Percentiles rank a stretch among this genome's conserved stretches.
Conservation (phyloP, 2,329 filamentous ascomycete genomes). For the Penicillium sp. region DNA sequence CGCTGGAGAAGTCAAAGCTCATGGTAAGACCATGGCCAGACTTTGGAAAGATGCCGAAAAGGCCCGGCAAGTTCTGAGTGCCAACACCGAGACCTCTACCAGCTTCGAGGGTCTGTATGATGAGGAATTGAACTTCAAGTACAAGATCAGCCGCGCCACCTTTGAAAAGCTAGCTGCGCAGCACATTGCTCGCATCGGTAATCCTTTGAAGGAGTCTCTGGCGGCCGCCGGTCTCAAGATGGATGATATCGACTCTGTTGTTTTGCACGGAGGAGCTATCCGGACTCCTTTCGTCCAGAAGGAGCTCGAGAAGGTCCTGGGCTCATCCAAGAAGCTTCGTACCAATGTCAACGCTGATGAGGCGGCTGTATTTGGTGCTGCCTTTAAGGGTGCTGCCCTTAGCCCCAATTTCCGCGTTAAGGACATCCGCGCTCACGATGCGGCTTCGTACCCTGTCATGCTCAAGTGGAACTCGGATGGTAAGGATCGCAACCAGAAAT, state of each 20-base stretch:
- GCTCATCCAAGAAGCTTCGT: constrained; percentile 73
- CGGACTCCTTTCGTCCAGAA: constrained; percentile 94
- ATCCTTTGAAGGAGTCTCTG: constrained; percentile 71
- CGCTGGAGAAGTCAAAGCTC: constrained; percentile 54
- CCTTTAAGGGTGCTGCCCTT: constrained; percentile 86
- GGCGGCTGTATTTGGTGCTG: constrained; percentile 91
- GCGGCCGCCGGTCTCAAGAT: constrained; percentile 69
- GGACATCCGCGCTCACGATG: constrained; percentile 84
- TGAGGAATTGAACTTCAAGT: constrained; percentile 89
- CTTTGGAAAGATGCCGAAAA: constrained; percentile 91
- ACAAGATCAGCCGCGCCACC: constrained; percentile 74
- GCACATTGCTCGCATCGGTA: constrained; percentile 66
- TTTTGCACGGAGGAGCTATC: constrained; percentile 86
- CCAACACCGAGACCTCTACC: constrained; percentile 76
- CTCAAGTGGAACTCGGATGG: constrained; percentile 72
- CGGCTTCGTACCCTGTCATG: constrained; percentile 68
- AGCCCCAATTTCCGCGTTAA: constrained; percentile 97
- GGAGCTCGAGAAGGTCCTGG: constrained; percentile 72
- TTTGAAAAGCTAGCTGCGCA: constrained; percentile 76
- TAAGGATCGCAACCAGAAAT: constrained; percentile 72
- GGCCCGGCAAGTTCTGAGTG: constrained; percentile 83
- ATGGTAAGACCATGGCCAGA: constrained; percentile 84
- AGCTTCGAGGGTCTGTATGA: constrained; percentile 82
- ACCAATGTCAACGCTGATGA: constrained; percentile 97
- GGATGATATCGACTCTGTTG: constrained; percentile 78